Percentiles rank a stretch among this genome's conserved stretches.
These are phyloP conservation scores for Amorphotheca resinae DNA, from an alignment of 495 filamentous ascomycete species.

Conservation along the genomic window DNA sequence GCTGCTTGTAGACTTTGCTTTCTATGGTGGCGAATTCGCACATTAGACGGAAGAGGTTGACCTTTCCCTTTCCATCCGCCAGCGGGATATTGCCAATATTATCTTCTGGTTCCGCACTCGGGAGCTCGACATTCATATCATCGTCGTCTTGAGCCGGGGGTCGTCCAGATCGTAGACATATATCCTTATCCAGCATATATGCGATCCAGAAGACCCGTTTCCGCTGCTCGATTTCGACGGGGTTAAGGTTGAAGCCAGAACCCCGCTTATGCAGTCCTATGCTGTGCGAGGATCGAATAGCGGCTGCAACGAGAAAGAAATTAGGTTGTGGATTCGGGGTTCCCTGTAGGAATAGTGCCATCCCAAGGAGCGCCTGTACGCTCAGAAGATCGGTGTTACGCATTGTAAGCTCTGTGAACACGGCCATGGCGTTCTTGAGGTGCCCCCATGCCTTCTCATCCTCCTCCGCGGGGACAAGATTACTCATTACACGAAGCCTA, in stretches of 20 bases:
- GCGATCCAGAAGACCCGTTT: conserved; percentile 98
- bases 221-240: conserved; percentile 84
- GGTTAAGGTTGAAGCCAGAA: conserved; percentile 79
- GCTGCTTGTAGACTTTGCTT: conserved; percentile 83
- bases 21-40: conserved; percentile 85
- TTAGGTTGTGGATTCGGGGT: conserved; percentile 94
- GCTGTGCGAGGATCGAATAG: conserved; percentile 82
- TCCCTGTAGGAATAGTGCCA: conserved; percentile 92
- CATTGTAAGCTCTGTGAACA: conserved; percentile 85
- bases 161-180: conserved; percentile 83
- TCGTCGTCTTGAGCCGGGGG: conserved; percentile 94
- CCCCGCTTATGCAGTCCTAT: conserved; percentile 93
- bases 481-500: conserved; percentile 88
- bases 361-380: conserved; percentile 91
- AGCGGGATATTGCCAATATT: conserved; percentile 89
- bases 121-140: conserved; percentile 95
- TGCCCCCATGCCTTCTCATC: conserved; percentile 90
- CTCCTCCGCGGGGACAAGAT: conserved; percentile 77
- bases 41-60: conserved; percentile 87
- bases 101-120: conserved; percentile 79
- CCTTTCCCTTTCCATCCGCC: conserved; percentile 78
- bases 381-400: conserved; percentile 91
- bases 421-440: conserved; percentile 90
- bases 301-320: conserved; percentile 86
- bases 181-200: conserved; percentile 90